A percentile compares a stretch with the other conserved stretches of the same genome.
Evolutionary conservation across 2,329 filamentous ascomycete genomes (phyloP).

Genomic region (Rhynchosporium graminicola): DNA sequence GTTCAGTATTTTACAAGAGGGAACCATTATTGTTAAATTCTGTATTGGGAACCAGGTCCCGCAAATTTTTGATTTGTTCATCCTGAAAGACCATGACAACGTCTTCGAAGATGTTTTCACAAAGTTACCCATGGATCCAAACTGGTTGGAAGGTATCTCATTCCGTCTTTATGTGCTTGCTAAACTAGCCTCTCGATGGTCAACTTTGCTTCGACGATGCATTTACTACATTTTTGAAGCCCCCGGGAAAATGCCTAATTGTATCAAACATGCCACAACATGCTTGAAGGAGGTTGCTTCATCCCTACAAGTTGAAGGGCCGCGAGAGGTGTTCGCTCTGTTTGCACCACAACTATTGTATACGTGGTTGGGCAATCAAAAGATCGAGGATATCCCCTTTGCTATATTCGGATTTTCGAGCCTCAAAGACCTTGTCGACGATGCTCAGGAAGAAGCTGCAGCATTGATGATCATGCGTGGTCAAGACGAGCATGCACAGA

Average conservation of each 20-base stretch:
- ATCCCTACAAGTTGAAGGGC: conserved; percentile 62
- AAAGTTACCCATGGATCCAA: conserved; percentile 71
- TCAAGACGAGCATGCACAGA: conserved; percentile 61
- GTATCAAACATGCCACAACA: conserved; percentile 68
- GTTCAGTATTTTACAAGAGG: conserved; percentile 68
- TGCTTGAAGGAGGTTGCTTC: conserved; percentile 69
- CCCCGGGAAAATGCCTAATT: conserved; percentile 68
- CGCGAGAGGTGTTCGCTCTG: conserved; percentile 73
- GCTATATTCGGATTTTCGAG: conserved; percentile 78
- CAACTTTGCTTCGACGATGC: conserved; percentile 80
- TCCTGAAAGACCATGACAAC: conserved; percentile 79
- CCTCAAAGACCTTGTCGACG: conserved; percentile 67
- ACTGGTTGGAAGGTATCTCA: conserved; percentile 79
- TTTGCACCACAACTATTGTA: conserved; percentile 89
- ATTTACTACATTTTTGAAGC: conserved; percentile 95
- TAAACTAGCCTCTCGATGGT: conserved; percentile 78
- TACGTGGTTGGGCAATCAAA: conserved; percentile 77
- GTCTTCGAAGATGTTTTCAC: conserved; percentile 83
- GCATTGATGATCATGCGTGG: conserved; percentile 82
- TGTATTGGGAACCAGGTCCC: conserved; percentile 70
- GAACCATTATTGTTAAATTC: conserved; percentile 73
- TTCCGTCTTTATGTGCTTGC: conserved; percentile 77
- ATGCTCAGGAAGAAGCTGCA: conserved; percentile 74
- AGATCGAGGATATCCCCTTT: conserved; percentile 74
- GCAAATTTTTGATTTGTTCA: conserved; percentile 75